phyloP scores from a whole-genome alignment of 169 alveolate genomes.

The Theileria sp. region DNA sequence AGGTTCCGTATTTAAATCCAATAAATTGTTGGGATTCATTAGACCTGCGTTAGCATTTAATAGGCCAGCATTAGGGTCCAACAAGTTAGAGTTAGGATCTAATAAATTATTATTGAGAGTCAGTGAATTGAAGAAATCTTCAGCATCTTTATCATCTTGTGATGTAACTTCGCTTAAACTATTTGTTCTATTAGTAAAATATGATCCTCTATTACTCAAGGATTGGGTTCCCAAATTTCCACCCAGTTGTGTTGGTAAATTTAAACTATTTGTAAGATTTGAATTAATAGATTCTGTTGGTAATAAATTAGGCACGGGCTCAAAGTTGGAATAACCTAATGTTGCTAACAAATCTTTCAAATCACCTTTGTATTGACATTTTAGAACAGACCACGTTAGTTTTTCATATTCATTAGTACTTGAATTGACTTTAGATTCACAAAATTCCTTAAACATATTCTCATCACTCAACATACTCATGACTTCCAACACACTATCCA shows the following conservation, averaged over 20 bases:
- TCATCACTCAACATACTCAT: constrained; percentile 36
- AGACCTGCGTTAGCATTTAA: too few species aligned
- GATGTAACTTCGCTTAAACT: neutral
- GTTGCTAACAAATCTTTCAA: constrained; percentile 15
- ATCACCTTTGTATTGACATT: constrained; percentile 21
- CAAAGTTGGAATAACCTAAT: constrained; percentile 31
- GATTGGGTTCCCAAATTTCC: neutral
- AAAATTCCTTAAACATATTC: constrained; percentile 17
- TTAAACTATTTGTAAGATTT: neutral
- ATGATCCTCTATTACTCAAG: neutral
- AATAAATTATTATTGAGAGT: neutral
- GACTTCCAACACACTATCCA: constrained; percentile 41
- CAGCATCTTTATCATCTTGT: constrained; percentile 52
- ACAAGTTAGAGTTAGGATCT: neutral
- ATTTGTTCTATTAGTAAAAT: neutral
- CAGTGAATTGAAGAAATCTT: constrained; percentile 58
- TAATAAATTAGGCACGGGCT: neutral
- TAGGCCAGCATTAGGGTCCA: neutral
- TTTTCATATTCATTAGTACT: constrained; percentile 55
- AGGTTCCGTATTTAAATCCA: neutral
- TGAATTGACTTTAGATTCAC: constrained; percentile 23
- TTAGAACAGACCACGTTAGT: constrained; percentile 68
- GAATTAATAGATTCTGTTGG: neutral
- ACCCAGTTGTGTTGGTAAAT: neutral
- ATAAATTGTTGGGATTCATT: neutral